Conservation (phyloP, 2,329 filamentous ascomycete genomes). For the Knufia petricola region DNA sequence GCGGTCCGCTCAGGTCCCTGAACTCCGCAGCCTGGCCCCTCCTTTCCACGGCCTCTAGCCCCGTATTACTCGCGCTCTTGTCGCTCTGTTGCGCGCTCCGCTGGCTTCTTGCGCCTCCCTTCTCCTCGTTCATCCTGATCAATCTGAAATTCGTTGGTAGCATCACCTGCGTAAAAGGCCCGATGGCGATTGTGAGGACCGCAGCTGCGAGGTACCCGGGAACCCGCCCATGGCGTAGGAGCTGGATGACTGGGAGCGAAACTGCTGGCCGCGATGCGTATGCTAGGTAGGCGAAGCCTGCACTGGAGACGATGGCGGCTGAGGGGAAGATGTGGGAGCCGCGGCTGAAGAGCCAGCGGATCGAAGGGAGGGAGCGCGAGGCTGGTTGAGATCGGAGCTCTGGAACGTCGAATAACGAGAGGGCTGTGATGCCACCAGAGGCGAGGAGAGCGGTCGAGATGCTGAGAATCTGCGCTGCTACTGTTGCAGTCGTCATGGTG, state of each 20-base stretch:
- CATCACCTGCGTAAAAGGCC: slow-evolving; percentile 7
- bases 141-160: slow-evolving; percentile 12
- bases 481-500: background rate
- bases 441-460: slow-evolving; percentile 27
- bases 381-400: slow-evolving; percentile 28
- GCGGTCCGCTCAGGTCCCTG: slow-evolving; percentile 10
- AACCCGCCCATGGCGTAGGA: background rate
- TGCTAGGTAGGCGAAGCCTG: slow-evolving; percentile 22
- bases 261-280: background rate
- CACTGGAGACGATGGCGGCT: slow-evolving; percentile 23
- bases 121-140: slow-evolving; percentile 10
- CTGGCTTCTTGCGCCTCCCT: slow-evolving; percentile 8
- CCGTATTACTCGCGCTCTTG: background rate
- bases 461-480: slow-evolving; percentile 16
- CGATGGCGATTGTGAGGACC: slow-evolving; percentile 6
- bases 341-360: slow-evolving; percentile 30
- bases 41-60: background rate
- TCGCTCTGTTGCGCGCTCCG: background rate
- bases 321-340: slow-evolving; percentile 30
- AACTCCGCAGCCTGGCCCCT: background rate
- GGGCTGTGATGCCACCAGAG: slow-evolving; percentile 28
- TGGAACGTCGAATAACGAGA: slow-evolving; percentile 28
- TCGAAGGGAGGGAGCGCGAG: slow-evolving; percentile 30
- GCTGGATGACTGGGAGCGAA: background rate
- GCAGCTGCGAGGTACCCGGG: slow-evolving; percentile 8